These are phyloP conservation scores for Phytophthora quininea DNA, from an alignment of 352 stramenopile species.

Conservation along the genomic window DNA sequence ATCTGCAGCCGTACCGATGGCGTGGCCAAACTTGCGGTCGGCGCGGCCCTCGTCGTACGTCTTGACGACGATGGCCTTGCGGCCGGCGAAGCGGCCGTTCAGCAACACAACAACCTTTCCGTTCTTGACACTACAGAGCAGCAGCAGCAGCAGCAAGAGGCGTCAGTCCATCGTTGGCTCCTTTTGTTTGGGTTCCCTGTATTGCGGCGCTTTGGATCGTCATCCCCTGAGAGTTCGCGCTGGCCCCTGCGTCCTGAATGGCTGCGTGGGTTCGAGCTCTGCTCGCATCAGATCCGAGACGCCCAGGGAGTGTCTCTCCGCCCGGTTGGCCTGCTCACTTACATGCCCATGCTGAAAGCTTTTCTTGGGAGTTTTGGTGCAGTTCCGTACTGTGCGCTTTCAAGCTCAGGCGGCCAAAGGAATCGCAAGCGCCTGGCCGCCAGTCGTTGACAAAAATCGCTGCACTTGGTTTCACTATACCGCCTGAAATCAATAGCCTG, in stretches of 20 bases:
- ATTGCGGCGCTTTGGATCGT: slow-evolving; percentile 14
- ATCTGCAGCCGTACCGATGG: slow-evolving; percentile 74
- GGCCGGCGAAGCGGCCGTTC: slow-evolving; percentile 97
- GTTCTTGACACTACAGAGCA: slow-evolving; percentile 91
- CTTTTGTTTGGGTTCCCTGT: slow-evolving; percentile 10
- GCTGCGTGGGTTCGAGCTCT: neutral
- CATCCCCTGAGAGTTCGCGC: neutral
- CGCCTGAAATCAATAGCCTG: neutral
- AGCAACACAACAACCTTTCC: slow-evolving; percentile 99
- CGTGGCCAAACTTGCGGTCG: slow-evolving; percentile 98
- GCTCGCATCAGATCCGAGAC: slow-evolving; percentile 13
- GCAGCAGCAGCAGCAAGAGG: slow-evolving; percentile 1
- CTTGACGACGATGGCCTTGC: slow-evolving; percentile 99
- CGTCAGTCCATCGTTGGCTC: slow-evolving; percentile 17
- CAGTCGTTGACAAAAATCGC: neutral
- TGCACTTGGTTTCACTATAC: neutral
- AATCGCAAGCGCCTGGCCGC: slow-evolving; percentile 48
- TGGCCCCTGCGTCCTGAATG: too few relatives aligned
- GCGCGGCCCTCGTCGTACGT: slow-evolving; percentile 96
- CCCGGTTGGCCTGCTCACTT: slow-evolving; percentile 44
- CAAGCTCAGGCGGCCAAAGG: slow-evolving; percentile 33
- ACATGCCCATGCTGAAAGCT: slow-evolving; percentile 85
- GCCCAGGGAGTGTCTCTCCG: neutral
- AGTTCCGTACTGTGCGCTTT: slow-evolving; percentile 82
- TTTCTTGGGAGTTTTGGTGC: slow-evolving; percentile 82